These are phyloP conservation scores for Basipetospora chlamydospora DNA, from an alignment of 2,329 filamentous ascomycete genomes.

Conservation along the genomic window DNA sequence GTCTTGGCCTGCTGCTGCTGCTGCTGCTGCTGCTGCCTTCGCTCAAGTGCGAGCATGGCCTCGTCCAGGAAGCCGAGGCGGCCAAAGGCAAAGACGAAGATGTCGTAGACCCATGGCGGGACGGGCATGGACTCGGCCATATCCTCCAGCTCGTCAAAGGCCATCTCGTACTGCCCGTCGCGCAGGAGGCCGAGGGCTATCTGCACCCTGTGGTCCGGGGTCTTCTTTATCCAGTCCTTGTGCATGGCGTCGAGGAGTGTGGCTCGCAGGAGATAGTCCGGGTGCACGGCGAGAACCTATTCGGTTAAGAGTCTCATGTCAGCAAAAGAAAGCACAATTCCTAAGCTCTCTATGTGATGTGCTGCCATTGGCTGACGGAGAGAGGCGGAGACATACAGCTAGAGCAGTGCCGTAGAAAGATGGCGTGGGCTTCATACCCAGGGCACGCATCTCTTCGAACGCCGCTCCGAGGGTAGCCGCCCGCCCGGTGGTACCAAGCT, in stretches of 20 bases:
- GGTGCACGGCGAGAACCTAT: slow-evolving; percentile 63
- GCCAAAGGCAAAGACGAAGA: slow-evolving; percentile 60
- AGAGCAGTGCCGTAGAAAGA: slow-evolving; percentile 11
- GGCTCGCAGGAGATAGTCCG: slow-evolving; percentile 64
- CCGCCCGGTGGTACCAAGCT: neutral
- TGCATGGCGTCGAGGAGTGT: slow-evolving; percentile 62
- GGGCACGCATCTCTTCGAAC: slow-evolving; percentile 9
- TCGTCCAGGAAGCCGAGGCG: slow-evolving; percentile 64
- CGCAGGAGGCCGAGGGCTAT: slow-evolving; percentile 61
- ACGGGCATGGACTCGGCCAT: slow-evolving; percentile 45
- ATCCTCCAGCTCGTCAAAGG: slow-evolving; percentile 52
- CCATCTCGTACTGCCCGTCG: slow-evolving; percentile 72
- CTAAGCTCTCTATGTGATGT: too few relatives aligned
- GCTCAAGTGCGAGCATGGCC: slow-evolving; percentile 52
- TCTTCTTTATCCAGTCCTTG: slow-evolving; percentile 43
- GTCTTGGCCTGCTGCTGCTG: slow-evolving; percentile 18
- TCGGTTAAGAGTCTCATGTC: neutral
- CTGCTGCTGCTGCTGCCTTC: slow-evolving; percentile 26
- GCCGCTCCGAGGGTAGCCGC: slow-evolving; percentile 12
- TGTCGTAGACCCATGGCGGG: slow-evolving; percentile 62
- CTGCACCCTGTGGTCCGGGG: slow-evolving; percentile 43
- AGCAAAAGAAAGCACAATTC: neutral
- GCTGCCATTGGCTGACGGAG: too few relatives aligned
- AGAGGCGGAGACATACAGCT: slow-evolving; percentile 13
- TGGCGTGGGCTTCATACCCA: slow-evolving; percentile 8